Percentiles rank a stretch among this genome's conserved stretches.
These are phyloP conservation scores for Stemphylium lycopersici DNA, from an alignment of 2,329 filamentous ascomycete genomes.

Conservation along the genomic window DNA sequence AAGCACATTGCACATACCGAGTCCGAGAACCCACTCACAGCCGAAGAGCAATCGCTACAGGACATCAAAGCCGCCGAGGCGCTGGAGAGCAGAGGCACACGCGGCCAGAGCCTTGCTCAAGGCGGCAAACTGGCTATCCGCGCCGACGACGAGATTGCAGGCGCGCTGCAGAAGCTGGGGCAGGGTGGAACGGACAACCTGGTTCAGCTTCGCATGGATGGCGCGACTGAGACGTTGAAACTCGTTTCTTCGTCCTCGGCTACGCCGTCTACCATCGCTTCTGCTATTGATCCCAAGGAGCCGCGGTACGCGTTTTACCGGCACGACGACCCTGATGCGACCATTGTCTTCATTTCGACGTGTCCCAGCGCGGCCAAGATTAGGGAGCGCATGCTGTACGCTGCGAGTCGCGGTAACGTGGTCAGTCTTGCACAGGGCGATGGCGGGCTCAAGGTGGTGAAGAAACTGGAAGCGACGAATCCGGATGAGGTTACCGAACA, in stretches of 20 bases:
- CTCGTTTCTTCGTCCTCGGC: constrained; percentile 63
- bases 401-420: constrained; percentile 65
- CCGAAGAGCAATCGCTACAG: constrained; percentile 74
- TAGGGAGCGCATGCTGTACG: constrained; percentile 86
- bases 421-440: constrained; percentile 69
- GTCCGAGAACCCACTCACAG: constrained; percentile 71
- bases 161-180: constrained; percentile 66
- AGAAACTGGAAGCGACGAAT: constrained; percentile 70
- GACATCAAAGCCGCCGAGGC: constrained; percentile 78
- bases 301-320: constrained; percentile 82
- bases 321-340: constrained; percentile 63
- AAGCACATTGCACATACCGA: constrained; percentile 72
- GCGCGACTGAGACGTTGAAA: constrained; percentile 70
- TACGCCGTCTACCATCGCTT: constrained; percentile 64
- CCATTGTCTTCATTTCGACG: constrained; percentile 81
- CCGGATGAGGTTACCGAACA: constrained; percentile 74
- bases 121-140: constrained; percentile 55
- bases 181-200: constrained; percentile 56
- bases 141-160: constrained; percentile 67
- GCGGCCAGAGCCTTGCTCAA: constrained; percentile 51
- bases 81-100: constrained; percentile 73
- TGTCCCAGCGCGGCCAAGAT: constrained; percentile 75
- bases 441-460: constrained; percentile 69
- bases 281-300: constrained; percentile 68
- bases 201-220: constrained; percentile 76